Conservation (phyloP, 495 filamentous ascomycete genomes). For the Penicillium parvum region DNA sequence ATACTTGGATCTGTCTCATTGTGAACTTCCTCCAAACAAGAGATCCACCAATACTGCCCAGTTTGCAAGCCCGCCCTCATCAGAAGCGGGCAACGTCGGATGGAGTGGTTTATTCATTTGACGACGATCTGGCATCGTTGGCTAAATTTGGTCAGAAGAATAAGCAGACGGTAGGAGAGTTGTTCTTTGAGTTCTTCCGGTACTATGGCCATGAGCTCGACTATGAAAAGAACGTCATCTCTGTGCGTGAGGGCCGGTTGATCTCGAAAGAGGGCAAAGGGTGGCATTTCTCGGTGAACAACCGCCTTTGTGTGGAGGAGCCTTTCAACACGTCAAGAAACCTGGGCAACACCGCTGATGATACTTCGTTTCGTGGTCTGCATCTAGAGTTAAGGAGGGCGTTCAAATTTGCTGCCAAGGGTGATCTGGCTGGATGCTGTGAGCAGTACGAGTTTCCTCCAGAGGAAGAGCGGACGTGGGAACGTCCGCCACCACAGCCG, state of each 20-base stretch:
- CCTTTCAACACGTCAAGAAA: constrained; percentile 95
- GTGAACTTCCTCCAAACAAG: constrained; percentile 92
- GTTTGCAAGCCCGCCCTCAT: constrained; percentile 73
- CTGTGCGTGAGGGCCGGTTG: constrained; percentile 77
- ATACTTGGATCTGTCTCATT: constrained; percentile 99
- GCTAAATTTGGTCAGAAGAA: constrained; percentile 72
- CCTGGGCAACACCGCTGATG: constrained; percentile 93
- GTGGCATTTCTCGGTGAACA: constrained; percentile 73
- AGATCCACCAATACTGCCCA: constrained; percentile 80
- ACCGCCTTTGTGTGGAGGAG: constrained; percentile 90
- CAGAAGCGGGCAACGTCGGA: constrained; percentile 54
- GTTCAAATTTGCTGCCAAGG: constrained; percentile 72
- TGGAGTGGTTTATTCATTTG: constrained; percentile 68
- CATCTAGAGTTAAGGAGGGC: constrained; percentile 86
- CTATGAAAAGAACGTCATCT: constrained; percentile 79
- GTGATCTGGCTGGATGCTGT: constrained; percentile 73
- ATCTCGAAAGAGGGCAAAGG: constrained; percentile 82
- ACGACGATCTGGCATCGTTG: constrained; percentile 73
- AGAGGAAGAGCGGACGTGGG: constrained; percentile 72
- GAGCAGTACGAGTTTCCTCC: constrained; percentile 80
- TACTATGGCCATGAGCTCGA: constrained; percentile 92
- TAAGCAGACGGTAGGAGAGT: constrained; percentile 72
- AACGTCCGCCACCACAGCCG: constrained; percentile 63
- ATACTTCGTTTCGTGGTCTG: constrained; percentile 84
- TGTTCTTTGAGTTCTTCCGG: constrained; percentile 91